Evolutionary conservation across 805 yeast species (phyloP), one percentile per base, ranked within the genome.

Genomic region (Wickerhamia fluorescens): DNA sequence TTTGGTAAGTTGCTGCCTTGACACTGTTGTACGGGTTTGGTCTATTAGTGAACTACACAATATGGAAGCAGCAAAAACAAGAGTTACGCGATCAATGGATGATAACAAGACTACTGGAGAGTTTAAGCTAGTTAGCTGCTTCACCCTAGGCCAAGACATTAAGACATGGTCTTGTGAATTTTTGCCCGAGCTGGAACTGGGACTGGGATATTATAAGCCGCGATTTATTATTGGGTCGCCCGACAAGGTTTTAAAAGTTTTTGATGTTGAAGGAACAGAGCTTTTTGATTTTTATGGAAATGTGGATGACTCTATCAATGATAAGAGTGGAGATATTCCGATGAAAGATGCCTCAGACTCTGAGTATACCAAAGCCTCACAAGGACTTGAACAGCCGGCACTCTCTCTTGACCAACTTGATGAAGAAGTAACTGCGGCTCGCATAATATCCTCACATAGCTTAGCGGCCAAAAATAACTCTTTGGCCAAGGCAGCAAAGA

Each of bases 171-270:
- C 66, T 16, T 75, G 87, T 40, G 88, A 77, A 37, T 87, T 89
- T 74, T 56, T 80, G 28, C 83, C 80, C 4, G 34, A 40, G n/a
- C 13, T 4, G 56, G 66, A 11, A 56, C 58, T 22, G 55, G 30
- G 29, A 12, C n/a, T n/a, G n/a, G n/a, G n/a, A n/a, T n/a, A n/a
- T n/a, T 24, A 38, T 4, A 43, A 48, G 9, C 66, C 67, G 1
- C 60, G 68, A 29, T 78, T 86, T 41, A 66, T 82, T 4, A 63
- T 83, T 13, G 89, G 94, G 0, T 76, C 88, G 0, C 87, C 88
- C 0, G 95, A 83, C 47, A 75, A 77, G 37, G 78, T 55, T 4
- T 45, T 64, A 22, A 59, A 59, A 33, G 66, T 58, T 1, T 64
- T 41, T 31, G 57, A 60, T 30, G 37, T 63, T 7, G 49, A 58